Conservation (phyloP, 1,284 basidiomycete species). For the Ustilago sp. region DNA sequence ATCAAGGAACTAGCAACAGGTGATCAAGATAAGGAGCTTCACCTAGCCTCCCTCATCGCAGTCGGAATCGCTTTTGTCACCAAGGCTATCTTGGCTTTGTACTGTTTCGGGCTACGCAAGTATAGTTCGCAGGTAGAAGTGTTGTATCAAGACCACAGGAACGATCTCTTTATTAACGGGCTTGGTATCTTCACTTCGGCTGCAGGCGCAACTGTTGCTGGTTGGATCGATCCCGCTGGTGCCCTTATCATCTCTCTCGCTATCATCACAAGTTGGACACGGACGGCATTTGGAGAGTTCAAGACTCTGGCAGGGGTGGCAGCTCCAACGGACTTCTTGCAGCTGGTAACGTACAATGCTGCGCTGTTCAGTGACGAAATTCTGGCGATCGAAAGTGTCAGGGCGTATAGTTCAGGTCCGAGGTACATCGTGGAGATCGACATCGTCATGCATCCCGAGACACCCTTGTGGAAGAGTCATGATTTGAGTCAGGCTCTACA, state of each 20-base stretch:
- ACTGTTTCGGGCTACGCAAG: slow-evolving; percentile 82
- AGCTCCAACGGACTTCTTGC: slow-evolving; percentile 88
- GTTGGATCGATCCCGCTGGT: slow-evolving; percentile 87
- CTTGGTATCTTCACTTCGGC: slow-evolving; percentile 88
- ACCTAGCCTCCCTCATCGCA: slow-evolving; percentile 83
- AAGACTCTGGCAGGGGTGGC: slow-evolving; percentile 88
- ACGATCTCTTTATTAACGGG: slow-evolving; percentile 74
- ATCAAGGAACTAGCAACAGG: slow-evolving; percentile 78
- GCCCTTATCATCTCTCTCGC: slow-evolving; percentile 79
- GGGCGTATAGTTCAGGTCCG: slow-evolving; percentile 72
- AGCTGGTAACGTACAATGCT: slow-evolving; percentile 88
- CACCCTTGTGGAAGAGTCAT: slow-evolving; percentile 90
- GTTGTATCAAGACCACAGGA: slow-evolving; percentile 91
- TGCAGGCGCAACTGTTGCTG: slow-evolving; percentile 85
- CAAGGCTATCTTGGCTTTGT: slow-evolving; percentile 87
- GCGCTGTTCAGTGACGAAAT: slow-evolving; percentile 79
- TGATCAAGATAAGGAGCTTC: slow-evolving; percentile 76
- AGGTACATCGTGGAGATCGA: slow-evolving; percentile 94
- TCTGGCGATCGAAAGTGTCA: slow-evolving; percentile 81
- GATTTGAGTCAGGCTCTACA: slow-evolving; percentile 91
- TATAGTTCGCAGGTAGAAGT: slow-evolving; percentile 90
- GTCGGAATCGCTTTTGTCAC: slow-evolving; percentile 85
- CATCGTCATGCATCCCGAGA: slow-evolving; percentile 89
- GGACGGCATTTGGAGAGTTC: slow-evolving; percentile 75
- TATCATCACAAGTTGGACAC: slow-evolving; percentile 83